A percentile compares a stretch with the other conserved stretches of the same genome.
Evolutionary conservation across 306 rosid genomes (phyloP).

Genomic region (Pueraria montana): DNA sequence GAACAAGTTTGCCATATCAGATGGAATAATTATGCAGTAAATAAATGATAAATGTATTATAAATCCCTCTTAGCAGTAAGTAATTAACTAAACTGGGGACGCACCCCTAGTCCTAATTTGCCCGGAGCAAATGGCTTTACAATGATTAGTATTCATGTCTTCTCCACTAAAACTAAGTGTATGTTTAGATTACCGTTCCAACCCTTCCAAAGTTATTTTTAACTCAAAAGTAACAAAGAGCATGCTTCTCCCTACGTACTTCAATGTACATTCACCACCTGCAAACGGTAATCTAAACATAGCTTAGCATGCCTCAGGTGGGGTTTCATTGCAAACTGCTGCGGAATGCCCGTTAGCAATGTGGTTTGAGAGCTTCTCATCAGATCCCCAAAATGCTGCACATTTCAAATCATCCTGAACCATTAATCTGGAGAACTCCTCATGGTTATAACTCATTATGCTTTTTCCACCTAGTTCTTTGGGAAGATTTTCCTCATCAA

Average conservation of each 20-base stretch:
- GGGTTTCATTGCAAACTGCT: constrained; percentile 39
- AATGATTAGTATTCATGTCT: constrained; percentile 30
- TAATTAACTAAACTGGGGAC: constrained; percentile 13
- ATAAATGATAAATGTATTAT: constrained; percentile 6
- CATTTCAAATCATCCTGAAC: constrained; percentile 76
- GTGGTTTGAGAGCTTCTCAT: constrained; percentile 53
- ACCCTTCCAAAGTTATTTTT: not conserved
- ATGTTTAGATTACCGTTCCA: not conserved
- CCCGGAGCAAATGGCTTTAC: constrained; percentile 4
- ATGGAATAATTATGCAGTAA: constrained; percentile 20
- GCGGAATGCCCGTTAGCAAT: constrained; percentile 58
- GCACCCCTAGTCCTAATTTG: not conserved
- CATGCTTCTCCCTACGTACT: not conserved
- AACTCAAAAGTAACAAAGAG: not conserved
- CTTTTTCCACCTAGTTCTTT: constrained; percentile 85
- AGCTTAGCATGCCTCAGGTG: constrained; percentile 29
- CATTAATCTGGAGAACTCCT: constrained; percentile 82
- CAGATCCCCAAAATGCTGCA: constrained; percentile 70
- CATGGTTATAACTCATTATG: constrained; percentile 68
- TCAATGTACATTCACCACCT: not conserved
- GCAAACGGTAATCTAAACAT: not conserved
- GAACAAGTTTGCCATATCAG: constrained; percentile 9
- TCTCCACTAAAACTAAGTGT: not conserved
- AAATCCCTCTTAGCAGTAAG: constrained; percentile 1
- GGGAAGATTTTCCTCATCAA: constrained; percentile 90